A percentile compares a stretch with the other conserved stretches of the same genome.
Evolutionary conservation across 1,284 basidiomycete genomes (phyloP).

Genomic region (Irpex sp.): DNA sequence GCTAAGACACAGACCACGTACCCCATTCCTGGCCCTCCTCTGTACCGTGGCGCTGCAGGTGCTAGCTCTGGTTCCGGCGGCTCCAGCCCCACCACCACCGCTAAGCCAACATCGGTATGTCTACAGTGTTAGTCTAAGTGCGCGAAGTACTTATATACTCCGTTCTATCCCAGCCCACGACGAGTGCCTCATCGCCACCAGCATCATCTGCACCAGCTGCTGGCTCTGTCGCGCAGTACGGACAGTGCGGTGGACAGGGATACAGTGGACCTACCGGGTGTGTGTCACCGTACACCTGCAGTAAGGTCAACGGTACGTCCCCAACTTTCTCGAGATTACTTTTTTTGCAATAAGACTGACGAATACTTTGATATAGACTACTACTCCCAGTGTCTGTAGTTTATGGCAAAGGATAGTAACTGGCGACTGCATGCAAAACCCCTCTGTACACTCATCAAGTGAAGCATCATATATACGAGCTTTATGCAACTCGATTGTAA

Average conservation of each 20-base stretch:
- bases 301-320: constrained; percentile 23
- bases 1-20: constrained; percentile 39
- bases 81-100: not conserved
- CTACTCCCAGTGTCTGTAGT: constrained; percentile 42
- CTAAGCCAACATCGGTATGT: not conserved
- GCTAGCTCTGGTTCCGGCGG: constrained; percentile 16
- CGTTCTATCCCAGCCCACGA: no score
- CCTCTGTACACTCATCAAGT: no score
- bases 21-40: constrained; percentile 39
- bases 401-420: not conserved
- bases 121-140: not conserved
- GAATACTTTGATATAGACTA: constrained; percentile 26
- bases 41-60: constrained; percentile 25
- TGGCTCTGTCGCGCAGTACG: constrained; percentile 22
- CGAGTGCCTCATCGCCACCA: not conserved
- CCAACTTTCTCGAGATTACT: not conserved
- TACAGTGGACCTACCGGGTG: constrained; percentile 26
- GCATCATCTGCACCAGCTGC: constrained; percentile 5
- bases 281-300: constrained; percentile 25
- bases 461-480: no score
- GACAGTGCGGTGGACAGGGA: constrained; percentile 28
- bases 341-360: not conserved
- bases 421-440: no score
- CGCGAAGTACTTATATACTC: not conserved
- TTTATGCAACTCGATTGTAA: no score